Evolutionary conservation across 441 rosid species (phyloP).

Genomic region (Manihot esculenta): DNA sequence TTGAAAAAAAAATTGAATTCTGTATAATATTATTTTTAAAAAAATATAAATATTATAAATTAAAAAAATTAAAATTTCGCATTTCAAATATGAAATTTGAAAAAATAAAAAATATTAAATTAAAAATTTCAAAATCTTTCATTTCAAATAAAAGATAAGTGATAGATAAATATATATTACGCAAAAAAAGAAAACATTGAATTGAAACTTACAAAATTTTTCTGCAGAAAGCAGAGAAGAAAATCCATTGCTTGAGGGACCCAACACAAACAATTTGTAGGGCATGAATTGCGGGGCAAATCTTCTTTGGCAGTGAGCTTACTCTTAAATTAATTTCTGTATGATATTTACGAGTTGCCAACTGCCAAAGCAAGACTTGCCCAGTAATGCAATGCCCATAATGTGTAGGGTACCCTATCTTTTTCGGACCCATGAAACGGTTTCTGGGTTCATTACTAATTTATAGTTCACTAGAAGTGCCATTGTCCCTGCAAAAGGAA

Average conservation of each 20-base stretch:
- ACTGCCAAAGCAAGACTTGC: slow-evolving; percentile 20
- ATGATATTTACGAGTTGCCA: neutral
- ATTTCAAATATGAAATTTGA: too few species aligned
- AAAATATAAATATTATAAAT: too few species aligned
- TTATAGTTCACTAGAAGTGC: neutral
- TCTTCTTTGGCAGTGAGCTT: slow-evolving; percentile 27
- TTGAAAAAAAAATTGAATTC: too few species aligned
- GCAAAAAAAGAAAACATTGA: neutral
- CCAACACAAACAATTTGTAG: neutral
- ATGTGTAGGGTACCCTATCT: neutral
- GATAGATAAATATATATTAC: too few species aligned
- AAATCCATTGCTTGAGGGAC: neutral
- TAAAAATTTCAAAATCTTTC: too few species aligned
- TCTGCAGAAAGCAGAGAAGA: neutral
- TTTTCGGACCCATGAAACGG: neutral
- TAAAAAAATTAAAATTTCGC: too few species aligned
- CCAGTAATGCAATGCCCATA: slow-evolving; percentile 16
- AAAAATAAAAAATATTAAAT: too few species aligned
- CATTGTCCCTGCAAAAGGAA: neutral
- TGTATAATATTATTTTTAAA: too few species aligned
- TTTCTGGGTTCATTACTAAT: neutral
- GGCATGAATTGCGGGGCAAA: slow-evolving; percentile 28
- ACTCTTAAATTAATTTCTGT: neutral
- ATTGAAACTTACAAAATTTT: neutral
- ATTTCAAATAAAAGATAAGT: too few species aligned